A percentile compares a stretch with the other conserved stretches of the same genome.
phyloP scores from a whole-genome alignment of 2,329 filamentous ascomycete genomes.

The Triangularia verruculosa region DNA sequence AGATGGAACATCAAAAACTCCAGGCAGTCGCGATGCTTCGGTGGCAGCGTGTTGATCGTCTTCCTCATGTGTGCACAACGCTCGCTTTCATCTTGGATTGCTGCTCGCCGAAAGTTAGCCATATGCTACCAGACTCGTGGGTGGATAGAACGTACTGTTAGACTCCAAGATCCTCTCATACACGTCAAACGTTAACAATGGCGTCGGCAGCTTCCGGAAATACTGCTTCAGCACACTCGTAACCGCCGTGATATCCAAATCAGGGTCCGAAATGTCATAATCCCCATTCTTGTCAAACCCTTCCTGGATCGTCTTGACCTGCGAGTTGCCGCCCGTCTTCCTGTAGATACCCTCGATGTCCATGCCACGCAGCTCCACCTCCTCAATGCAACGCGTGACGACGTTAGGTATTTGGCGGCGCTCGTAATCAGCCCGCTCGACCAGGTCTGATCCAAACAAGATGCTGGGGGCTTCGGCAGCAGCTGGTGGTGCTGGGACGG shows the following conservation, averaged over 20 bases:
- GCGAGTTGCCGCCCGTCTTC: conserved; percentile 90
- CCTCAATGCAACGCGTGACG: conserved; percentile 90
- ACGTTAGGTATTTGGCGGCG: conserved; percentile 85
- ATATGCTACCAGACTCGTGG: too few species aligned
- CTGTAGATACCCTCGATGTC: conserved; percentile 96
- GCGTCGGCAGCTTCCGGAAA: conserved; percentile 86
- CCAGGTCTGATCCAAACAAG: conserved; percentile 87
- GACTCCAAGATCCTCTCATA: conserved; percentile 88
- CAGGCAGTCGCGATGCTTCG: conserved; percentile 81
- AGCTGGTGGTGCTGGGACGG: conserved; percentile 37
- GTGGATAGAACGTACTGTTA: conserved; percentile 56
- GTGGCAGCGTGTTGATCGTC: conserved; percentile 75
- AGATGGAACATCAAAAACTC: conserved; percentile 95
- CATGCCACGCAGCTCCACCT: conserved; percentile 95
- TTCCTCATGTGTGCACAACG: conserved; percentile 69
- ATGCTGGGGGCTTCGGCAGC: conserved; percentile 52
- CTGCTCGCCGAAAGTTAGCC: conserved; percentile 40
- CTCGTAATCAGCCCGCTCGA: conserved; percentile 82
- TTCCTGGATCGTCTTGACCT: conserved; percentile 85
- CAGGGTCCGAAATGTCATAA: conserved; percentile 89
- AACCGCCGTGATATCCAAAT: conserved; percentile 92
- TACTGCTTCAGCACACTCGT: conserved; percentile 97
- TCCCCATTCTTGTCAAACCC: conserved; percentile 85
- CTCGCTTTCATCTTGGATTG: conserved; percentile 62
- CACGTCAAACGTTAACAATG: conserved; percentile 86